Conservation (phyloP, 2,329 filamentous ascomycete species). For the Neopestalotiopsis sp. region DNA sequence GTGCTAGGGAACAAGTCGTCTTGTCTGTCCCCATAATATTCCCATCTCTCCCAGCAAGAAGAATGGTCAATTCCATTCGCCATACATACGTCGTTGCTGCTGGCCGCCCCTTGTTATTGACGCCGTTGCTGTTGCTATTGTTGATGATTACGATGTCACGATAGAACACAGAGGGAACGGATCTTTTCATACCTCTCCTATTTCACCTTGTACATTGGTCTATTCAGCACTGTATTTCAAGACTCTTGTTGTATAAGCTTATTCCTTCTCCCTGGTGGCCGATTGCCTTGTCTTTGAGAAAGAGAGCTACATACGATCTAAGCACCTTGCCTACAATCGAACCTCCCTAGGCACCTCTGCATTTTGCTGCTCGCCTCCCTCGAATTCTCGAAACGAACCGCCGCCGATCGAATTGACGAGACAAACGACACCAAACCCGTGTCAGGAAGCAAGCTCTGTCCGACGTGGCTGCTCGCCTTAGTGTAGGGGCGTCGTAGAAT, state of each 20-base stretch:
- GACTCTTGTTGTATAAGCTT: neutral
- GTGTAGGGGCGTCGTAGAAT: constrained; percentile 25
- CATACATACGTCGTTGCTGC: neutral
- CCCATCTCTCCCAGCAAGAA: neutral
- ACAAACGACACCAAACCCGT: neutral
- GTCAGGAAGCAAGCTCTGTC: neutral
- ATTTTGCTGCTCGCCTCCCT: neutral
- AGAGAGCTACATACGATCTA: neutral
- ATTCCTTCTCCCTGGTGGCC: neutral
- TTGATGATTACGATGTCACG: constrained; percentile 15
- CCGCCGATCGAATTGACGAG: neutral
- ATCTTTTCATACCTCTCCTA: neutral
- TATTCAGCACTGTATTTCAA: neutral
- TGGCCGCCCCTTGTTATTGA: neutral
- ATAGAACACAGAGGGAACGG: neutral
- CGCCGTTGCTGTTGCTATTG: neutral
- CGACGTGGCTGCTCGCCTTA: neutral
- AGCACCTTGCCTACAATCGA: neutral
- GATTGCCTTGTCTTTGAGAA: neutral
- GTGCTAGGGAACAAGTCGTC: too few species aligned
- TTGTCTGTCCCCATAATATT: constrained; percentile 7
- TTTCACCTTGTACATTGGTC: neutral
- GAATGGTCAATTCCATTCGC: constrained; percentile 5
- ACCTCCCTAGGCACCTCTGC: neutral
- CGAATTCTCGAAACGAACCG: neutral